A percentile compares a stretch with the other conserved stretches of the same genome.
Conservation (phyloP, 805 yeast genomes). For the Saturnispora bothae region DNA sequence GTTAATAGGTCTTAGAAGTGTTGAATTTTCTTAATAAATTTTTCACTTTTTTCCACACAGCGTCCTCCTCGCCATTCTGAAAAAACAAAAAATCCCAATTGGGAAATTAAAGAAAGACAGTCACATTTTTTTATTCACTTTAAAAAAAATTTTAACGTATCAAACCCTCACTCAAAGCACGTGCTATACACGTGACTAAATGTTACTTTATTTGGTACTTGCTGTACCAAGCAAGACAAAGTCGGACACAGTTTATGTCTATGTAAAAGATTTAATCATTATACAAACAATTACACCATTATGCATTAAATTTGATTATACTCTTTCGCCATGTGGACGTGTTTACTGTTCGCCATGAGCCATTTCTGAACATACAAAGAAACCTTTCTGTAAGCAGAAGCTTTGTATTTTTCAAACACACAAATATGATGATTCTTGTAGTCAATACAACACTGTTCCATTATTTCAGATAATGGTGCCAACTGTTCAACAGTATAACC, state of each 20-base stretch:
- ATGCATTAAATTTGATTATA: too few species aligned
- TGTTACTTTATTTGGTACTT: too few species aligned
- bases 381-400: slow-evolving; percentile 71
- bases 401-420: slow-evolving; percentile 81
- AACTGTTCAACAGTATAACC: slow-evolving; percentile 86
- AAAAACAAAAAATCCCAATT: slow-evolving; percentile 1
- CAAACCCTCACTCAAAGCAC: neutral
- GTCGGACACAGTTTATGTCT: too few species aligned
- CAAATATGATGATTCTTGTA: slow-evolving; percentile 62
- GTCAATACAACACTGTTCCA: slow-evolving; percentile 58
- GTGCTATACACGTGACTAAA: slow-evolving; percentile 4
- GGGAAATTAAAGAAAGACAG: neutral
- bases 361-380: slow-evolving; percentile 68
- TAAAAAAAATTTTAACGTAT: neutral
- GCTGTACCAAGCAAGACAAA: too few species aligned
- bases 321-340: neutral
- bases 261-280: too few species aligned
- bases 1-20: neutral
- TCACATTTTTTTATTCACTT: neutral
- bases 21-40: neutral
- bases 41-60: neutral
- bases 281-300: too few species aligned
- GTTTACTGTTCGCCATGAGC: slow-evolving; percentile 4
- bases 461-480: slow-evolving; percentile 61
- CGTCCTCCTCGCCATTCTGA: too few species aligned